Base-by-base conservation (phyloP, 176 grass and related monocot genomes). In the Metroxylon sagu region DNA sequence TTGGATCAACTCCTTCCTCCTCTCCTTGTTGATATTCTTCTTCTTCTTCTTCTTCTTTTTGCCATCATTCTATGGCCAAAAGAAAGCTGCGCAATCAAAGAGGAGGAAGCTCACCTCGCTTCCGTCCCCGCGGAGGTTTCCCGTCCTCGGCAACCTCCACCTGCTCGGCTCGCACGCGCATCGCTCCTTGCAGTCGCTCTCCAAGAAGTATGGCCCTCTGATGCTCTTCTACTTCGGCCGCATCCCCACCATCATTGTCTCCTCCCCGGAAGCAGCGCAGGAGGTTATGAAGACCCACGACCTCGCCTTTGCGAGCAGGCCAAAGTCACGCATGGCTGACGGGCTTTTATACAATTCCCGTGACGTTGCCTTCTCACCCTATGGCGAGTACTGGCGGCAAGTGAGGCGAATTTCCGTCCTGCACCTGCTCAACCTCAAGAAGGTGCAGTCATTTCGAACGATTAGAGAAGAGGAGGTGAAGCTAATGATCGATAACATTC, bases 131-230 rank as follows among this genome's bases (percentile, higher is more conserved):
- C 76, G 26, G 2, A 35, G 48, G n/a, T 25, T 89, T 8, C 85
- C 80, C 2, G 4, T 84, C 69, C 54, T 89, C 23, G 85, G 80
- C 6, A 72, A 89, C 73, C 56, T 84, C 2, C 85, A 84, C 71
- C 73, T 73, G 31, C 80, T 89, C 14, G 80, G 73, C 15, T 2
- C 56, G 4, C 51, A 62, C 30, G 73, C 35, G 16, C 81, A 89
- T 61, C 69, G 73, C 27, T 74, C 56, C 6, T 58, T 84, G 16
- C 77, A 78, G 19, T 51, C 30, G 27, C 57, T 83, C 1, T 65
- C 75, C 1, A 18, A 5, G 3, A 23, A 2, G 12, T 56, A 78
- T 29, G 81, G 81, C 2, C 64, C 71, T 0, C 21, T 78, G 35
- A 74, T 78, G 17, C 51, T 54, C 15, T 49, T 83, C 53, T 52